These are phyloP conservation scores for Geotrichum aggregatum DNA, from an alignment of 1,139 yeast genomes.

Conservation along the genomic window DNA sequence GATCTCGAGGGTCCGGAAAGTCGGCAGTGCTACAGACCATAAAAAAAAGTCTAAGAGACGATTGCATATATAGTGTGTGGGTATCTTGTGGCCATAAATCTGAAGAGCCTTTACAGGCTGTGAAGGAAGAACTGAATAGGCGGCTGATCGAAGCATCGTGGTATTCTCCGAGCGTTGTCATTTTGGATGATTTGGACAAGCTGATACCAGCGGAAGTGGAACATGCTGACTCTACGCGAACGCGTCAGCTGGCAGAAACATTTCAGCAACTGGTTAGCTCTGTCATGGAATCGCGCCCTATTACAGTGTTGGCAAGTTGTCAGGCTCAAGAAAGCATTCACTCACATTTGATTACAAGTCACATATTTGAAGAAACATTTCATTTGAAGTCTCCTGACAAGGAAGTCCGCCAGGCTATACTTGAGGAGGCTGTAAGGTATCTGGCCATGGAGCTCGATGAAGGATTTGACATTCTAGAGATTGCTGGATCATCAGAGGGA, in stretches of 20 bases:
- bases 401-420: slow-evolving; percentile 50
- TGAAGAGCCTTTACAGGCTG: slow-evolving; percentile 53
- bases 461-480: slow-evolving; percentile 59
- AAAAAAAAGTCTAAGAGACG: slow-evolving; percentile 39
- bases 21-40: slow-evolving; percentile 51
- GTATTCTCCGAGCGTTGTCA: slow-evolving; percentile 71
- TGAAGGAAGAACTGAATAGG: slow-evolving; percentile 49
- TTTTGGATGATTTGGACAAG: slow-evolving; percentile 79
- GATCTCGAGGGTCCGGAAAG: slow-evolving; percentile 81
- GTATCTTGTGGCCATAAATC: slow-evolving; percentile 53
- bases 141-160: slow-evolving; percentile 64
- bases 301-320: slow-evolving; percentile 56
- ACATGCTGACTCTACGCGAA: slow-evolving; percentile 57
- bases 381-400: slow-evolving; percentile 70
- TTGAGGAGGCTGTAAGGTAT: slow-evolving; percentile 46
- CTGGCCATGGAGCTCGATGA: slow-evolving; percentile 37
- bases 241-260: slow-evolving; percentile 56
- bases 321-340: slow-evolving; percentile 65
- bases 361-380: slow-evolving; percentile 61
- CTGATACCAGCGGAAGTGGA: slow-evolving; percentile 70
- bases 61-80: slow-evolving; percentile 46
- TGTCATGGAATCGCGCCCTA: slow-evolving; percentile 43
- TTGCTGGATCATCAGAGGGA: slow-evolving; percentile 80
- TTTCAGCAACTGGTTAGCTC: slow-evolving; percentile 42
- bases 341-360: slow-evolving; percentile 58